These are phyloP conservation scores for Phytophthora rubi DNA, from an alignment of 352 stramenopile genomes.

Conservation along the genomic window DNA sequence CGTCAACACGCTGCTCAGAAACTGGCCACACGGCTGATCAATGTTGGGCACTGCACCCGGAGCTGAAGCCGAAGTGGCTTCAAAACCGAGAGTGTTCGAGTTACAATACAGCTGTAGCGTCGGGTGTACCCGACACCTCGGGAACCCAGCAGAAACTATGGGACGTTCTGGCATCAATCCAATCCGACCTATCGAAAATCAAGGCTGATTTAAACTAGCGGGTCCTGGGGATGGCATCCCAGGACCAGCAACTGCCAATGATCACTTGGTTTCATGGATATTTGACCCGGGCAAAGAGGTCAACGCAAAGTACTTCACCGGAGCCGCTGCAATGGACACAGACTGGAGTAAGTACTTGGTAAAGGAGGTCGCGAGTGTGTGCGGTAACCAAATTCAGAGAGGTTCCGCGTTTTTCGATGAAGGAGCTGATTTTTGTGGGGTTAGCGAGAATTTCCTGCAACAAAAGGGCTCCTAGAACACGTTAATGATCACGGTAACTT, in stretches of 20 bases:
- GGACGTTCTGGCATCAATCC: not conserved
- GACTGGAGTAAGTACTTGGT: conserved; percentile 5
- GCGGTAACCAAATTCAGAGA: not conserved
- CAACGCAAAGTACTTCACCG: conserved; percentile 4
- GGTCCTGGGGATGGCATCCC: conserved; percentile 5
- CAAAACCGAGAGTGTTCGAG: not conserved
- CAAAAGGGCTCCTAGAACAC: not conserved
- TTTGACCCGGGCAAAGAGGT: not conserved
- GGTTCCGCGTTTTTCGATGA: conserved; percentile 5
- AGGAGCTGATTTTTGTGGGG: conserved; percentile 11
- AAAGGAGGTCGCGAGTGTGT: not conserved
- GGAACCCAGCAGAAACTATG: not conserved
- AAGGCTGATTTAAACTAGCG: conserved; percentile 24
- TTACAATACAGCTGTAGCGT: not conserved
- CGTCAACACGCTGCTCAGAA: conserved; percentile 3
- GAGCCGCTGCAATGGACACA: not conserved
- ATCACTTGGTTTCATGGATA: not conserved
- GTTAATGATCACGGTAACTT: not conserved
- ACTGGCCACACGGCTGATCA: conserved; percentile 4
- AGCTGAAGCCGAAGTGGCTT: conserved; percentile 10
- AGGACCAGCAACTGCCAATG: conserved; percentile 11
- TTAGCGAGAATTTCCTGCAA: not conserved
- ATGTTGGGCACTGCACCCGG: conserved; percentile 7
- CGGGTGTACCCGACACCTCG: not conserved
- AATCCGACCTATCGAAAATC: not conserved